Evolutionary conservation across 225 moss, liverwort and hornwort genomes (phyloP).

Genomic region (Physcomitrellopsis africana): DNA sequence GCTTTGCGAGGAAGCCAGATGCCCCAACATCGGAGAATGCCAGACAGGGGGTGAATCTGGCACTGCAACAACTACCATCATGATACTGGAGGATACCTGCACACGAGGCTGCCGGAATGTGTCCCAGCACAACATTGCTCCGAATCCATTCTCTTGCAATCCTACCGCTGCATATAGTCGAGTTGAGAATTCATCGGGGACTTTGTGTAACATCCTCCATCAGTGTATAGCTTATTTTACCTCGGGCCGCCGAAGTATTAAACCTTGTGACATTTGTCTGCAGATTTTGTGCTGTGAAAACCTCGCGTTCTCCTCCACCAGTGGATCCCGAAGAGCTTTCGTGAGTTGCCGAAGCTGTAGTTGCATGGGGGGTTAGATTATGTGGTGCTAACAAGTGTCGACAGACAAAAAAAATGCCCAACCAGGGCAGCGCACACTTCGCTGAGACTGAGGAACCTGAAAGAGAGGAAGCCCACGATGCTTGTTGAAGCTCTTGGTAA

Average conservation of each 20-base stretch:
- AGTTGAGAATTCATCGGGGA: too few species aligned
- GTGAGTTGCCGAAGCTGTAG: conserved; percentile 14
- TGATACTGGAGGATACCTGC: too few species aligned
- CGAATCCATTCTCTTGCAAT: neutral
- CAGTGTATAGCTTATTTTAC: too few species aligned
- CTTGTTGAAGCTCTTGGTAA: conserved; percentile 96
- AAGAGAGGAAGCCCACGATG: conserved; percentile 86
- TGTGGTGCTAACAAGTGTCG: conserved; percentile 95
- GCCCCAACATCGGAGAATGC: too few species aligned
- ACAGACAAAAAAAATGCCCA: conserved; percentile 88
- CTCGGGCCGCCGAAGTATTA: neutral
- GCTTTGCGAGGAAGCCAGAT: too few species aligned
- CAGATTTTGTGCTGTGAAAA: too few species aligned
- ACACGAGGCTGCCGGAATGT: conserved; percentile 32
- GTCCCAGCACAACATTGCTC: neutral
- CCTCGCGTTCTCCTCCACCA: too few species aligned
- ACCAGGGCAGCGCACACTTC: conserved; percentile 96
- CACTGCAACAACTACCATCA: conserved; percentile 24
- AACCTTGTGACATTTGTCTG: neutral
- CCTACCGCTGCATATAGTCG: too few species aligned
- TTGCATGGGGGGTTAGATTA: conserved; percentile 97
- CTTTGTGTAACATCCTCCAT: neutral
- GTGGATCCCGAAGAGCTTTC: too few species aligned
- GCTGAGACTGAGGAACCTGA: conserved; percentile 84
- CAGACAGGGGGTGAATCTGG: too few species aligned